phyloP scores from a whole-genome alignment of 192 early-diverging fungal species.

The Gonapodya sp. region DNA sequence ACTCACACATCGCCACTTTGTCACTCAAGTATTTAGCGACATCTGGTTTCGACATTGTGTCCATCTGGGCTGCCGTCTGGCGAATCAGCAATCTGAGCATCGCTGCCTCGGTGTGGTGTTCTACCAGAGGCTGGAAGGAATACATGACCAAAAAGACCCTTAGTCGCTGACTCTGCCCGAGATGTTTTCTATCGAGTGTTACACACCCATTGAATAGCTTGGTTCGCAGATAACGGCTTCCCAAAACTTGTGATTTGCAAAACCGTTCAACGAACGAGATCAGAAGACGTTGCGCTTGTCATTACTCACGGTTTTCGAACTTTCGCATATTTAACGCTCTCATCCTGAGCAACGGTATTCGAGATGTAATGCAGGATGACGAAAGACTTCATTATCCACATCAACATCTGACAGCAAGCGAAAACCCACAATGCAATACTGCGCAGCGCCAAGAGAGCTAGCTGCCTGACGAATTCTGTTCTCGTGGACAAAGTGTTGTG shows the following conservation, averaged over 20 bases:
- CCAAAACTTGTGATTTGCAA: not conserved
- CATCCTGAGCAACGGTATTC: not conserved
- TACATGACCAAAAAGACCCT: too few species aligned
- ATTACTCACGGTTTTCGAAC: conserved; percentile 1
- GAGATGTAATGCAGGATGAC: too few species aligned
- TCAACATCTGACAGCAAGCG: too few species aligned
- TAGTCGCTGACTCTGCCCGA: too few species aligned
- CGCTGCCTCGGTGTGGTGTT: conserved; percentile 3
- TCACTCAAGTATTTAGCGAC: not conserved
- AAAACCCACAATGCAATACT: conserved; percentile 5
- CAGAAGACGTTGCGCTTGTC: not conserved
- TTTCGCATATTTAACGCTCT: conserved; percentile 10
- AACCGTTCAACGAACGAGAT: not conserved
- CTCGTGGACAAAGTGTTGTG: conserved; percentile 5
- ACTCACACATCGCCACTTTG: conserved; percentile 1
- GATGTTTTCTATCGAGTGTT: too few species aligned
- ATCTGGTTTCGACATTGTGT: conserved; percentile 7
- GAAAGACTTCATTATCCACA: too few species aligned
- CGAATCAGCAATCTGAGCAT: conserved; percentile 2
- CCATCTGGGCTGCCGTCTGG: conserved; percentile 5
- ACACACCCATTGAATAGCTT: conserved; percentile 9
- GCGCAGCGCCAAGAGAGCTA: not conserved
- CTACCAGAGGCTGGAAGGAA: conserved; percentile 1
- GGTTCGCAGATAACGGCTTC: conserved; percentile 6
- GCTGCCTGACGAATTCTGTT: conserved; percentile 10